Conservation (phyloP, 768 basidiomycete species). For the Phylloporus sp. region DNA sequence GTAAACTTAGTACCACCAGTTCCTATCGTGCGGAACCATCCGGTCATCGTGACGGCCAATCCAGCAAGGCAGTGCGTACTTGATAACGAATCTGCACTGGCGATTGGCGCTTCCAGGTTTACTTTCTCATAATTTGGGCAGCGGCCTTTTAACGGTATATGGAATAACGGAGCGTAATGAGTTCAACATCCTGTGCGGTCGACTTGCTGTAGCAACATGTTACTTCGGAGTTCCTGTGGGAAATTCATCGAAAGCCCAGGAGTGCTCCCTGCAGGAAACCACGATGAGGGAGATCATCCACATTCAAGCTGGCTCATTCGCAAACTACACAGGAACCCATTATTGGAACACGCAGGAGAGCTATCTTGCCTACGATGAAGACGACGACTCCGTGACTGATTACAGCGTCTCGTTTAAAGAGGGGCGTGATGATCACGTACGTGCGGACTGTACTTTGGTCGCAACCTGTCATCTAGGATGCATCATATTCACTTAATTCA, state of each 20-base stretch:
- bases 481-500: conserved; percentile 1
- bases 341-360: conserved; percentile 81
- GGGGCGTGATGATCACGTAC: conserved; percentile 47
- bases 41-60: no score
- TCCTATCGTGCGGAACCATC: no score
- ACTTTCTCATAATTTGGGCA: not conserved
- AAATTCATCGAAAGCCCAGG: not conserved
- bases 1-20: not conserved
- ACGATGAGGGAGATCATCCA: conserved; percentile 76
- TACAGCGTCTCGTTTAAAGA: conserved; percentile 67
- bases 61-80: not conserved
- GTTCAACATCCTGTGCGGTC: not conserved
- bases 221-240: not conserved
- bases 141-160: not conserved
- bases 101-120: no score
- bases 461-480: not conserved
- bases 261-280: not conserved
- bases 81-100: no score
- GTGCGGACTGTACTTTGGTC: conserved; percentile 20
- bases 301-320: conserved; percentile 63
- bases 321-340: conserved; percentile 71
- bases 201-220: not conserved
- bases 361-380: conserved; percentile 53
- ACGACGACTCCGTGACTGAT: conserved; percentile 41
- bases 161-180: not conserved